Evolutionary conservation across 169 alveolate species (phyloP).

Genomic region (Plasmodium gaboni): DNA sequence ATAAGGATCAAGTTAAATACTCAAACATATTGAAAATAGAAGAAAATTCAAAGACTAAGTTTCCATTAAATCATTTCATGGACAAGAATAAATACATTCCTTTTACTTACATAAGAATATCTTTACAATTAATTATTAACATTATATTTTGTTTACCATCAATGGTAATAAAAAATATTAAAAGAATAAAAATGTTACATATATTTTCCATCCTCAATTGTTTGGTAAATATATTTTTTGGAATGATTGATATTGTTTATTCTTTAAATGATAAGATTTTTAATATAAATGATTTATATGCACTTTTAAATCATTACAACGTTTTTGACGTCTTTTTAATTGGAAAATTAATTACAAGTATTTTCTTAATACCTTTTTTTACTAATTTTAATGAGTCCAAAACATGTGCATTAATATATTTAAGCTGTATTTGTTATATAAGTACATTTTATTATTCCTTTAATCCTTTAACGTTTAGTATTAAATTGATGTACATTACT

Average conservation of each 20-base stretch:
- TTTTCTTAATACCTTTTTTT: constrained; percentile 67
- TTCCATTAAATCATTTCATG: constrained; percentile 1
- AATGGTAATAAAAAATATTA: constrained; percentile 4
- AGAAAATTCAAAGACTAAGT: background rate
- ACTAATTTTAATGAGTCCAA: constrained; percentile 38
- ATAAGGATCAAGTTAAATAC: background rate
- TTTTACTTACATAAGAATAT: constrained; percentile 21
- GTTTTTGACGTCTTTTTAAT: constrained; percentile 51
- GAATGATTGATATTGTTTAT: constrained; percentile 39
- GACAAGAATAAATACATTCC: background rate
- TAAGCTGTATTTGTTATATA: constrained; percentile 50
- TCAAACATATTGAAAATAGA: no score
- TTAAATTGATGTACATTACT: constrained; percentile 61
- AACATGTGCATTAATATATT: constrained; percentile 14
- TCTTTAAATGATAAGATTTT: constrained; percentile 24
- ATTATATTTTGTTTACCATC: constrained; percentile 32
- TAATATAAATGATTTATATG: constrained; percentile 13
- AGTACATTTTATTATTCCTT: constrained; percentile 34
- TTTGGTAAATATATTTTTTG: constrained; percentile 45
- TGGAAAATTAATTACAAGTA: constrained; percentile 55
- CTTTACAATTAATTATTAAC: constrained; percentile 10
- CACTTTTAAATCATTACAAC: constrained; percentile 16
- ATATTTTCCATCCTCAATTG: constrained; percentile 31
- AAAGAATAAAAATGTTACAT: constrained; percentile 13
- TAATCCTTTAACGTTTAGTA: constrained; percentile 32